A percentile compares a stretch with the other conserved stretches of the same genome.
phyloP scores from a whole-genome alignment of 2,329 filamentous ascomycete genomes.

The Diatrype stigma region DNA sequence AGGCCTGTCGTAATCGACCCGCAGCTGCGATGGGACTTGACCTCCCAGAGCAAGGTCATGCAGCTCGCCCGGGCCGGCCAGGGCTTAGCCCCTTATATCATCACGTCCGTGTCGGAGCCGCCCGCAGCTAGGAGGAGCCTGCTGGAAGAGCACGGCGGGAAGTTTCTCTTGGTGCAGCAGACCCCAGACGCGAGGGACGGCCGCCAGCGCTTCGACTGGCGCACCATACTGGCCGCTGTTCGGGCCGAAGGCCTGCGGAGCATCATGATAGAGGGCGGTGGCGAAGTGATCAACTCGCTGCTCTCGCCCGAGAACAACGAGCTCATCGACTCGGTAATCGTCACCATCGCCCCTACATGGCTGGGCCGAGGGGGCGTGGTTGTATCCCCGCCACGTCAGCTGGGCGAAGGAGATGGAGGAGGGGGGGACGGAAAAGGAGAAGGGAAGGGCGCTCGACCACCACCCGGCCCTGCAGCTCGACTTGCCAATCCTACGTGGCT shows the following conservation, averaged over 20 bases:
- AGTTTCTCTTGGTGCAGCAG: constrained; percentile 39
- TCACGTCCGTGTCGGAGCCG: constrained; percentile 49
- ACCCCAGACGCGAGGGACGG: constrained; percentile 24
- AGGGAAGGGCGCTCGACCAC: constrained; percentile 19
- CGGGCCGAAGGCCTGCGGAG: constrained; percentile 60
- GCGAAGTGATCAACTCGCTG: constrained; percentile 74
- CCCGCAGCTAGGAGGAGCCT: constrained; percentile 38
- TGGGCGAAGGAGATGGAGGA: constrained; percentile 34
- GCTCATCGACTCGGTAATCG: constrained; percentile 73
- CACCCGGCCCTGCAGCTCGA: constrained; percentile 57
- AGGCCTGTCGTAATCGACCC: constrained; percentile 82
- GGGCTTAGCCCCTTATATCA: constrained; percentile 70
- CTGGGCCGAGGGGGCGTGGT: constrained; percentile 79
- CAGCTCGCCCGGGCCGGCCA: constrained; percentile 57
- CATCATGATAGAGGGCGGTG: constrained; percentile 91
- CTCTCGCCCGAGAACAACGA: constrained; percentile 56
- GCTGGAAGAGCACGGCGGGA: constrained; percentile 48
- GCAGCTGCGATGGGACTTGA: constrained; percentile 65
- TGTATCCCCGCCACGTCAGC: constrained; percentile 62
- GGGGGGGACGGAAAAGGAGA: too few relatives aligned
- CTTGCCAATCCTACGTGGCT: constrained; percentile 67
- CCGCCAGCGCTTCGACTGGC: constrained; percentile 56
- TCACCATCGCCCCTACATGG: constrained; percentile 88
- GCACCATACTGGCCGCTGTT: constrained; percentile 57
- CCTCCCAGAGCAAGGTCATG: constrained; percentile 59